phyloP scores from a whole-genome alignment of 2,329 filamentous ascomycete genomes.

The Sporothrix protearum region DNA sequence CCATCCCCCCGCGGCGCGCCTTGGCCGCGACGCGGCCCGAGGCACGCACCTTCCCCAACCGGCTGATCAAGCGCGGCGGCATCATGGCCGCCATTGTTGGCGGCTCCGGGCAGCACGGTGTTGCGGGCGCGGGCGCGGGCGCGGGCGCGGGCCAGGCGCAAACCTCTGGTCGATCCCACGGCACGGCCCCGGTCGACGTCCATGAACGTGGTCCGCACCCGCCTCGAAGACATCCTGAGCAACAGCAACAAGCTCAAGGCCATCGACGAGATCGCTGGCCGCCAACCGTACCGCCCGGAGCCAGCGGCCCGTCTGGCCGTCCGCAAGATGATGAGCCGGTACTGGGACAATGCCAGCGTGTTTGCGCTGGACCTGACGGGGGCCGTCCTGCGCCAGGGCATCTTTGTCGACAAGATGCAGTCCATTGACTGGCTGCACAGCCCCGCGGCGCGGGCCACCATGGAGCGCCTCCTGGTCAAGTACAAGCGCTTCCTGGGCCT shows the following conservation, averaged over 20 bases:
- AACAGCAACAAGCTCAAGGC: slow-evolving; percentile 39
- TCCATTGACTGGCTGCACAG: slow-evolving; percentile 73
- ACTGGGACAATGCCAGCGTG: slow-evolving; percentile 63
- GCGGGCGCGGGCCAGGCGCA: not conserved
- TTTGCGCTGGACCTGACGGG: slow-evolving; percentile 64
- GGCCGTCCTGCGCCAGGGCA: slow-evolving; percentile 62
- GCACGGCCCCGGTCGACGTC: slow-evolving; percentile 36
- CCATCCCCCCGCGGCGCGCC: not conserved
- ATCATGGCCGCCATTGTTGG: not conserved
- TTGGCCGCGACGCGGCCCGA: slow-evolving; percentile 19
- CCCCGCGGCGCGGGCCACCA: slow-evolving; percentile 60
- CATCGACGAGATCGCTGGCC: slow-evolving; percentile 37
- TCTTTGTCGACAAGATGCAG: slow-evolving; percentile 70
- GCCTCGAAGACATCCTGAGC: slow-evolving; percentile 48
- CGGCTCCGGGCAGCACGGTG: not conserved
- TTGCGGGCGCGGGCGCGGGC: too few relatives aligned
- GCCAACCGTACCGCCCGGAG: not conserved
- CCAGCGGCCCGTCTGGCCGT: slow-evolving; percentile 43
- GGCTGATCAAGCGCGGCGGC: slow-evolving; percentile 43
- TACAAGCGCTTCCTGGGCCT: slow-evolving; percentile 62
- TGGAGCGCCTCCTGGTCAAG: slow-evolving; percentile 61
- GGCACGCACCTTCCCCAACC: slow-evolving; percentile 54
- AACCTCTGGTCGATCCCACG: slow-evolving; percentile 25
- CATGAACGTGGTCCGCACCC: slow-evolving; percentile 49
- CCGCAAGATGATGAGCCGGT: slow-evolving; percentile 66